A percentile compares a stretch with the other conserved stretches of the same genome.
Conservation (phyloP, 176 grass and related monocot species). For the Oryza officinalis region DNA sequence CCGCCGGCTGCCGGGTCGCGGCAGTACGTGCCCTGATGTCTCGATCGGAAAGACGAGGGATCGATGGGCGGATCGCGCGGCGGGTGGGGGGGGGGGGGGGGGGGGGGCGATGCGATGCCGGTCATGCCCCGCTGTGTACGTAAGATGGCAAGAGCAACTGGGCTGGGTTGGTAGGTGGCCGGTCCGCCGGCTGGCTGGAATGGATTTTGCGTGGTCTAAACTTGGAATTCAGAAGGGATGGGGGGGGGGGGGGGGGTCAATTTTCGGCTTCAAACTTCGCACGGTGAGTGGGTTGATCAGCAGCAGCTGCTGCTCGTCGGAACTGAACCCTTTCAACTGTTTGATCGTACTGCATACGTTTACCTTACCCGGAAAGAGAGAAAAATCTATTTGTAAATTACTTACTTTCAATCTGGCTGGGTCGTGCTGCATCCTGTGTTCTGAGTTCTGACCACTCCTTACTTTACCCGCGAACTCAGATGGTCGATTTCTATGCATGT, state of each 20-base stretch:
- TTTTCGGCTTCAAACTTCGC: background rate
- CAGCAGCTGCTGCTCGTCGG: too few relatives aligned
- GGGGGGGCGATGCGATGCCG: background rate
- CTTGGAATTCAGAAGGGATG: background rate
- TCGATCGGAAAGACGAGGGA: too few relatives aligned
- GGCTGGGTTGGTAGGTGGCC: constrained; percentile 5
- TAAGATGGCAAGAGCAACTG: background rate
- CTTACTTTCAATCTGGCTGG: too few relatives aligned
- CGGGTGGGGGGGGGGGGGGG: background rate
- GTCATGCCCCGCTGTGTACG: constrained; percentile 12
- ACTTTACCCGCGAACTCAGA: too few relatives aligned
- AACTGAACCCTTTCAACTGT: background rate
- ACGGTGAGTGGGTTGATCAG: background rate
- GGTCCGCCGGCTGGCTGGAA: background rate
- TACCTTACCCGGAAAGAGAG: background rate
- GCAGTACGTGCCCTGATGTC: too few relatives aligned
- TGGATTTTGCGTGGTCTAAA: background rate
- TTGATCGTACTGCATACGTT: background rate
- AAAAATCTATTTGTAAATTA: too few relatives aligned
- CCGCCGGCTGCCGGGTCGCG: too few relatives aligned
- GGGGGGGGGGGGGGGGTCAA: background rate
- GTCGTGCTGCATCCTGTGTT: too few relatives aligned
- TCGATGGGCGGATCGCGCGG: background rate
- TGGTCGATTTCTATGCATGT: background rate
- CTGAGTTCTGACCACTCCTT: too few relatives aligned